Evolutionary conservation across 1,139 yeast genomes (phyloP), one percentile per base, ranked within the genome.

Genomic region (Taiozyma sp.): DNA sequence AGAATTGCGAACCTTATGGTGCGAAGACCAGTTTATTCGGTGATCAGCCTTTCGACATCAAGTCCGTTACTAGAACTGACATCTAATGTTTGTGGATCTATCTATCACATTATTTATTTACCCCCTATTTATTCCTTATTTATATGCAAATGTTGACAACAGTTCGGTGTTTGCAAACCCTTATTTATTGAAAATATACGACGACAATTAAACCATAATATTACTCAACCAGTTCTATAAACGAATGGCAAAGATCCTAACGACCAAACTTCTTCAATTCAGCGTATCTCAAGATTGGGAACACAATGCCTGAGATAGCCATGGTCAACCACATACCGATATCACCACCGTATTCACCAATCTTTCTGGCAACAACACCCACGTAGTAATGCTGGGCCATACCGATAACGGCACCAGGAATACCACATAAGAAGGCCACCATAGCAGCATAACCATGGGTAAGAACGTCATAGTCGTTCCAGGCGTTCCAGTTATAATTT

Each of bases 291-390:
- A 81, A 67, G 0, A 73, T 62, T 6, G 96, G 91, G 62, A 83
- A 89, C 0, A 74, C 71, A 4, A 83, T 55, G 0, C 82, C 87
- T 9, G 91, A 72, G 59, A 89, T 82, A 0, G 82, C 95, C 79
- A 86, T 80, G 39, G 88, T 76, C 40, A 89, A 67, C 83, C 93
- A 87, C 79, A 85, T 83, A 39, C 95, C 97, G 45, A 90, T 68
- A 62, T 87, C 95, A 26, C 89, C 90, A 42, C 91, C 91, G 49
- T 63, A 65, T 19, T 69, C 75, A 8, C 90, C 89, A 21, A 81
- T 67, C 22, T 68, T 61, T 49, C 67, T 68, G 7, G 93, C 90
- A 41, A 86, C 62, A 0, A 89, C 89, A 0, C 95, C 95, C 19
- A 79, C 73, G 76, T 84, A 87, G 65, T 86, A 87, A 1, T 80